These are phyloP conservation scores for Larix kaempferi DNA, from an alignment of 75 land plant species.

Conservation along the genomic window DNA sequence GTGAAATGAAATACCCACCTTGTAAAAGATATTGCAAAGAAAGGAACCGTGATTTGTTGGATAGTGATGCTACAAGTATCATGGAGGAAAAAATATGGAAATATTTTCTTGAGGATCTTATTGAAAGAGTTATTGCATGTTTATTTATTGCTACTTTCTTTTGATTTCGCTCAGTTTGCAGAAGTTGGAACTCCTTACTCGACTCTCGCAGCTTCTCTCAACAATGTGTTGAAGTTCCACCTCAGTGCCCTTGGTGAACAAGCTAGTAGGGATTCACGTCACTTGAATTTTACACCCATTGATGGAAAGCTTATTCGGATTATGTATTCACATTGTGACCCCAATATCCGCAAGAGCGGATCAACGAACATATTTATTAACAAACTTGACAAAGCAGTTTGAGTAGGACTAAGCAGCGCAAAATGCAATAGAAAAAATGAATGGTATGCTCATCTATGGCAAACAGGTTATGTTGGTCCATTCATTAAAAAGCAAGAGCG, in stretches of 20 bases:
- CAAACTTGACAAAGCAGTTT: conserved; percentile 45
- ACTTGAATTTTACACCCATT: conserved; percentile 67
- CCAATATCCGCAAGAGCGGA: conserved; percentile 63
- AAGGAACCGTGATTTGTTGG: conserved; percentile 18
- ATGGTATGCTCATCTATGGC: conserved; percentile 82
- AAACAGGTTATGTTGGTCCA: conserved; percentile 84
- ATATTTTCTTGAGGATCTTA: conserved; percentile 69
- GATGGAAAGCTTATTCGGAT: conserved; percentile 68
- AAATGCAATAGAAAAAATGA: conserved; percentile 68
- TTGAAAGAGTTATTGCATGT: conserved; percentile 75
- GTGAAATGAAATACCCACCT: conserved; percentile 49
- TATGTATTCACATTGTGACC: conserved; percentile 79
- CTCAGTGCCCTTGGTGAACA: conserved; percentile 45
- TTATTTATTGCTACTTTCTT: conserved; percentile 67
- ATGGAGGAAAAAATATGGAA: conserved; percentile 76
- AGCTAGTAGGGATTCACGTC: conserved; percentile 69
- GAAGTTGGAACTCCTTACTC: conserved; percentile 66
- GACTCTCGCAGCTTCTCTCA: conserved; percentile 48
- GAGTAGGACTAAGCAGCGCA: conserved; percentile 72
- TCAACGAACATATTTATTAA: conserved; percentile 73
- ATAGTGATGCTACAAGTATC: conserved; percentile 8
- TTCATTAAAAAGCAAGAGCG: conserved; percentile 86
- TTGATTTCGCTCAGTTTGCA: conserved; percentile 74
- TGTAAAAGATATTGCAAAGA: conserved; percentile 38
- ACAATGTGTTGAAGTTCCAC: conserved; percentile 49